Evolutionary conservation across 345 rosid genomes (phyloP), one percentile per base, ranked within the genome.

Genomic region (Raphanus raphanistrum): DNA sequence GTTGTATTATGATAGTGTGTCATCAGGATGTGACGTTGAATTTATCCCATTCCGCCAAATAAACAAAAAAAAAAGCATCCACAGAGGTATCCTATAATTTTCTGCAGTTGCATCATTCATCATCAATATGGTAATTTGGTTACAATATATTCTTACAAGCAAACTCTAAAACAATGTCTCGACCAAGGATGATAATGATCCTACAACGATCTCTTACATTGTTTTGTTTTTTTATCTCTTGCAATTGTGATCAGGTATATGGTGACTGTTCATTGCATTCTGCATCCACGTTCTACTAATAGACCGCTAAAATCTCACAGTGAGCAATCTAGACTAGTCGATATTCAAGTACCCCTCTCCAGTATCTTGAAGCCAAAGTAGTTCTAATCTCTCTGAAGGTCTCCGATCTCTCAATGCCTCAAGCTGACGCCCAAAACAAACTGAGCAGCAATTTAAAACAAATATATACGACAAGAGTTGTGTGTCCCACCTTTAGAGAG

Each of bases 351-450:
- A 94, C 97, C 97, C 97, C 95, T 94, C 97, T 80, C 58, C 79
- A 29, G 96, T 92, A 84, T 90, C 92, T 81, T 86, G 90, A 21
- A 94, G 55, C 64, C 90, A 87, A 62, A 95, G 87, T 72, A 95
- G 90, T 71, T 94, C 97, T 84, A 94, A 81, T 82, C 87, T 88
- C 80, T 90, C 98, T 16, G 81, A 54, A 83, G 97, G 95, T 77
- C 91, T 89, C 73, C 90, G 84, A 57, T 87, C 91, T 7, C 90
- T 79, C 67, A 94, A 66, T 29, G 97, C 86, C 21, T 89, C 89
- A 66, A 94, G 91, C 98, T 92, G 90, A 70, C 65, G 16, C 69
- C 65, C 68, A 66, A 45, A 71, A 8, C 7, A 16, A 57, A 57
- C 2, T 71, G 31, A 68, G 64, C 8, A 26, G 77, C 11, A 79